Percentiles rank a stretch among this genome's conserved stretches.
Conservation (phyloP, 306 rosid species). For the Gastrolobium bilobum region DNA sequence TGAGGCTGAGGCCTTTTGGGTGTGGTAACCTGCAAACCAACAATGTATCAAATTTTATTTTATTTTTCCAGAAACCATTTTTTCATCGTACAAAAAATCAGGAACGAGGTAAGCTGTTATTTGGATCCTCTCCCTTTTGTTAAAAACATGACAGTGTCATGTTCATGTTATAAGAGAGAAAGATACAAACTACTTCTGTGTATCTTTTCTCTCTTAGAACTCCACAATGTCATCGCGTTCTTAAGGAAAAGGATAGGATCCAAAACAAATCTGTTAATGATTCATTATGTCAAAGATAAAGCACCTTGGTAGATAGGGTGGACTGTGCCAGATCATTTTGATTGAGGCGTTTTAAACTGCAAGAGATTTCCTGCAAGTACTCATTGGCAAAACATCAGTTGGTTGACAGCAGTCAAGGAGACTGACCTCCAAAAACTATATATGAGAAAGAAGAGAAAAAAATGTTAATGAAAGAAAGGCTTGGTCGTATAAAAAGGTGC, state of each 20-base stretch:
- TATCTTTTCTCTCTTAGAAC: background rate
- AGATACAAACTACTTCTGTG: background rate
- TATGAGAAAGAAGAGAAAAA: background rate
- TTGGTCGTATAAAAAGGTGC: too few species aligned
- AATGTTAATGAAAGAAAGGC: background rate
- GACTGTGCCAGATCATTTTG: slow-evolving; percentile 55
- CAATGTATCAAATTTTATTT: slow-evolving; percentile 32
- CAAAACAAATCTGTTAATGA: slow-evolving; percentile 12
- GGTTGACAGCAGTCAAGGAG: slow-evolving; percentile 24
- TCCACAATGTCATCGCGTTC: background rate
- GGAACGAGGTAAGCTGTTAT: background rate
- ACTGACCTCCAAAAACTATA: background rate
- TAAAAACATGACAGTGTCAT: background rate
- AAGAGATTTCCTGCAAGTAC: slow-evolving; percentile 63
- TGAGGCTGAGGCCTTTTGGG: slow-evolving; percentile 55
- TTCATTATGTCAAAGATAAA: slow-evolving; percentile 32
- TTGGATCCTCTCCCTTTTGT: slow-evolving; percentile 8
- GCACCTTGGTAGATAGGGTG: slow-evolving; percentile 67
- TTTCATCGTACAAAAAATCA: slow-evolving; percentile 40
- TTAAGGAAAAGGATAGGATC: background rate
- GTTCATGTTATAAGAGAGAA: background rate
- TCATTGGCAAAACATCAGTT: slow-evolving; percentile 49
- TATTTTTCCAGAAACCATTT: background rate
- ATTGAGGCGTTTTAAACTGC: slow-evolving; percentile 53
- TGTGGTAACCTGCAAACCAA: slow-evolving; percentile 63